Conservation (phyloP, 1,284 basidiomycete genomes). For the Xanthoconium separans region DNA sequence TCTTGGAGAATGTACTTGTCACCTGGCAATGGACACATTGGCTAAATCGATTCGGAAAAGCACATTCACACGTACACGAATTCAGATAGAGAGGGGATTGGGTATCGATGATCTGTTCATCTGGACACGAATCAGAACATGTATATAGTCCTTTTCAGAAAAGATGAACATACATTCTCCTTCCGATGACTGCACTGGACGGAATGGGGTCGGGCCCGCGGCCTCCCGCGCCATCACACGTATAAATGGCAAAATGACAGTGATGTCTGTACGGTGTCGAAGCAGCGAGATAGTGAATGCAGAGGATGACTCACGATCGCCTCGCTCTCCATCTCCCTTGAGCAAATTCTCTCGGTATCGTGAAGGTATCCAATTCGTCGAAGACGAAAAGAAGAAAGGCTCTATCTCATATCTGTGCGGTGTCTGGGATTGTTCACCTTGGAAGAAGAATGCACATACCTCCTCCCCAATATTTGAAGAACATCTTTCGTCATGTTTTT, state of each 20-base stretch:
- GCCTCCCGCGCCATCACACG: conserved; percentile 14
- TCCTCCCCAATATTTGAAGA: conserved; percentile 52
- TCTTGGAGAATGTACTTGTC: conserved; percentile 43
- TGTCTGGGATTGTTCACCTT: neutral
- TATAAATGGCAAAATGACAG: conserved; percentile 50
- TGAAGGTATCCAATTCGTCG: conserved; percentile 55
- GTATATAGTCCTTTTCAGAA: neutral
- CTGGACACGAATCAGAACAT: conserved; percentile 14
- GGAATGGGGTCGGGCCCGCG: neutral
- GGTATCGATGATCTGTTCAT: conserved; percentile 29
- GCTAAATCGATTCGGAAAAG: neutral
- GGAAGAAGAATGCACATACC: conserved; percentile 26
- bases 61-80: conserved; percentile 18
- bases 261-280: conserved; percentile 43
- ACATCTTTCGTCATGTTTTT: conserved; percentile 47
- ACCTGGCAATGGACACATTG: conserved; percentile 8
- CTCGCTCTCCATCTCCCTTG: conserved; percentile 18
- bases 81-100: conserved; percentile 27
- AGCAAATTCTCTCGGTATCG: conserved; percentile 47
- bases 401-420: conserved; percentile 37
- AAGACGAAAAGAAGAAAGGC: conserved; percentile 59
- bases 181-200: neutral
- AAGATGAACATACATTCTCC: conserved; percentile 6
- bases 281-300: neutral
- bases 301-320: conserved; percentile 44